These are phyloP conservation scores for Neurospora sp. DNA, from an alignment of 2,329 filamentous ascomycete species.

Conservation along the genomic window DNA sequence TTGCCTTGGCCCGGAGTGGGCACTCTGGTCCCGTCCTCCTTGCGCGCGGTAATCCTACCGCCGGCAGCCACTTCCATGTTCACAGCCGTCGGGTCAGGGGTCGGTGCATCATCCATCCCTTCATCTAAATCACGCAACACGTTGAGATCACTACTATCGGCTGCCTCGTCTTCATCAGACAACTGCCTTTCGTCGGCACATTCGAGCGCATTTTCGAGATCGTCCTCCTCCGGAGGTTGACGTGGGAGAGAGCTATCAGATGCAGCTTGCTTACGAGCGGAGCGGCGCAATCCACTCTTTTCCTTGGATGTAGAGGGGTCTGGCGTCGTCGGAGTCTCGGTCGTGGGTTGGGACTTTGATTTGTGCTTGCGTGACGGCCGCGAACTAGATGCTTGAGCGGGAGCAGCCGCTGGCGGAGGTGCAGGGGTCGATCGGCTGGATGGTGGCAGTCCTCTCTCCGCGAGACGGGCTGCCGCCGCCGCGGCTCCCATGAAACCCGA, in stretches of 20 bases:
- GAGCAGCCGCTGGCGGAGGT: constrained; percentile 26
- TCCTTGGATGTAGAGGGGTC: constrained; percentile 40
- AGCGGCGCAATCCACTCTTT: constrained; percentile 51
- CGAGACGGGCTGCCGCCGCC: constrained; percentile 34
- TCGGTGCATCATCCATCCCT: constrained; percentile 62
- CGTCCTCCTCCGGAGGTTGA: constrained; percentile 47
- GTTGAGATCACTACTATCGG: constrained; percentile 61
- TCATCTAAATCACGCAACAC: constrained; percentile 88
- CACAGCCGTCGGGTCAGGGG: constrained; percentile 76
- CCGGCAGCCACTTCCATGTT: constrained; percentile 82
- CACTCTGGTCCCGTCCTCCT: constrained; percentile 83
- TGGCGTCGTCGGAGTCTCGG: constrained; percentile 31
- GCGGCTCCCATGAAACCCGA: constrained; percentile 50
- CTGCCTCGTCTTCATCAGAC: constrained; percentile 59
- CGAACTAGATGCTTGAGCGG: constrained; percentile 33
- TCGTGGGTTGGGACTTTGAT: constrained; percentile 33
- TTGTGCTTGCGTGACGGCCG: constrained; percentile 37
- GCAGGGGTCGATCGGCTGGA: constrained; percentile 13
- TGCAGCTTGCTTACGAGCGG: constrained; percentile 49
- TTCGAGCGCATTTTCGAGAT: constrained; percentile 64
- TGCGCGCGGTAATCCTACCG: constrained; percentile 81
- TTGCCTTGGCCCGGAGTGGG: constrained; percentile 63
- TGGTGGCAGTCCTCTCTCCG: constrained; percentile 29
- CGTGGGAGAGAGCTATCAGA: constrained; percentile 43
- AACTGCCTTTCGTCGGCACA: constrained; percentile 88